phyloP scores from a whole-genome alignment of 768 basidiomycete genomes.

The Lentinula raphanica region DNA sequence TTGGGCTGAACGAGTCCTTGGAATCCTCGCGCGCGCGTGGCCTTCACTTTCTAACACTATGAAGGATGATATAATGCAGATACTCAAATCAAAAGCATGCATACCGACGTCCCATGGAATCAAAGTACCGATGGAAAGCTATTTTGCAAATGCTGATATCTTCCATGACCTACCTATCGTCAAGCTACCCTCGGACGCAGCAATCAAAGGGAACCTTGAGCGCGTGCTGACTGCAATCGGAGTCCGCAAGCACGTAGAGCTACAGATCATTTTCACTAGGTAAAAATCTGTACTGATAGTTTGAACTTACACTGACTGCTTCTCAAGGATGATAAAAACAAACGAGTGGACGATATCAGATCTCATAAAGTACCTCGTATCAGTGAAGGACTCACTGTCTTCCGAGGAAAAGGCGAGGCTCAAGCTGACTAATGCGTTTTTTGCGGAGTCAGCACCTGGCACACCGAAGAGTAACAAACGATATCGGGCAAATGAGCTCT shows the following conservation, averaged over 20 bases:
- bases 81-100: slow-evolving; percentile 49
- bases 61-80: slow-evolving; percentile 42
- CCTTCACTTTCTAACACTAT: slow-evolving; percentile 45
- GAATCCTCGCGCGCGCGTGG: slow-evolving; percentile 68
- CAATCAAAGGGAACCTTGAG: slow-evolving; percentile 68
- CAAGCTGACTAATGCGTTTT: slow-evolving; percentile 74
- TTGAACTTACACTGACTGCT: not conserved
- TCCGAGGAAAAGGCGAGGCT: slow-evolving; percentile 43
- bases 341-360: slow-evolving; percentile 88
- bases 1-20: slow-evolving; percentile 81
- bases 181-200: slow-evolving; percentile 55
- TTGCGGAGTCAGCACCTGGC: slow-evolving; percentile 38
- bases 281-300: slow-evolving; percentile 24
- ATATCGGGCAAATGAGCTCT: slow-evolving; percentile 68
- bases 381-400: slow-evolving; percentile 56
- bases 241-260: slow-evolving; percentile 85
- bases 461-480: slow-evolving; percentile 34
- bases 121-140: slow-evolving; percentile 64
- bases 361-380: slow-evolving; percentile 81
- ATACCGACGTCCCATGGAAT: slow-evolving; percentile 75
- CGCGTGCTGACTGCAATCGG: slow-evolving; percentile 68
- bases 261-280: slow-evolving; percentile 91
- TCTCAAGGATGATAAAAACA: slow-evolving; percentile 73
- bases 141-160: slow-evolving; percentile 81
- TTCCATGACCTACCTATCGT: slow-evolving; percentile 89